Base-by-base conservation (phyloP, 805 yeast species). In the Candida boleticola region DNA sequence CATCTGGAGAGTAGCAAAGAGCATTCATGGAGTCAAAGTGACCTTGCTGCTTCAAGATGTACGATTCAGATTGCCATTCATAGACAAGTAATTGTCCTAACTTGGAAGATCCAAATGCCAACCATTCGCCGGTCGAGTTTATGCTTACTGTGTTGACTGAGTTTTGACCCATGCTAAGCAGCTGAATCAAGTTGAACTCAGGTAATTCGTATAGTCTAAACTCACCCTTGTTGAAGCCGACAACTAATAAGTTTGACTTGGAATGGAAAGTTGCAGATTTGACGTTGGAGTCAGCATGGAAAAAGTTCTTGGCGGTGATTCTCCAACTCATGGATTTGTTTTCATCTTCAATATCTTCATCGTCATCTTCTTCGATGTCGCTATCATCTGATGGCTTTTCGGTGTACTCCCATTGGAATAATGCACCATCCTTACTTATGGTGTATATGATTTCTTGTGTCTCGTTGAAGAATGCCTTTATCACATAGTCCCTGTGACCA, bases 21-120 rank as follows among this genome's bases (percentile, higher is more conserved):
- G 89, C 74, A 56, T 89, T 92, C 61, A 89, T 79, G 0, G 96
- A 73, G 61, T 93, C 99, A 57, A 87, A 92, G 64, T 93, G 99
- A 19, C 98, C 97, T 64, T 93, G 99, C 60, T 93, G 99, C 59
- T 92, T 90, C 50, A 93, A 71, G 36, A 93, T 85, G 58, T 92
- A 93, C 0, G 97, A 87, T 61, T 93, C 99, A 3, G 96, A 86
- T 67, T 93, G 97, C 99, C 99, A 93, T 72, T 93, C 99, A 72
- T 95, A 93, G 0, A 93, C 99, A 43, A 93, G 67, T 45, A 93
- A 68, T 65, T 93, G 99, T n/a, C 99, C 99, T 22, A 87, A 63
- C 56, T 82, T 83, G 26, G 89, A 67, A 0, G 97, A 89, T 3
- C 99, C 99, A 62, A 93, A 87, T 0, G 97, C 96, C 25, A 93